Percentiles rank a stretch among this genome's conserved stretches.
Conservation (phyloP, 176 grass and related monocot genomes). For the Musa acuminata region DNA sequence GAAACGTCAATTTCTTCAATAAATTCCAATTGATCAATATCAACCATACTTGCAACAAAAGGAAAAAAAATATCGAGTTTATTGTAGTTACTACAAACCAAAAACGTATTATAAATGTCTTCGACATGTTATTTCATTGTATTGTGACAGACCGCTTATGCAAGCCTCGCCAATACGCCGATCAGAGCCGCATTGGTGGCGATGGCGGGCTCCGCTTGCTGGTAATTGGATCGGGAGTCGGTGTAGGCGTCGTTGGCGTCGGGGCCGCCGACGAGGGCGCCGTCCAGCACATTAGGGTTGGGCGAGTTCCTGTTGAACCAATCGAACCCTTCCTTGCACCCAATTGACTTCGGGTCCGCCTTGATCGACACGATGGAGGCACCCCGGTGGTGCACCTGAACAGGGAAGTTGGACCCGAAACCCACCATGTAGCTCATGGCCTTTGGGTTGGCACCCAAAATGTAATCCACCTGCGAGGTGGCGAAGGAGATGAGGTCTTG, state of each 20-base stretch:
- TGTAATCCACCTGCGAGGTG: conserved; percentile 42
- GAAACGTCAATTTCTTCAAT: too few relatives aligned
- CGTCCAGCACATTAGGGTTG: conserved; percentile 55
- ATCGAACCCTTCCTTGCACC: conserved; percentile 39
- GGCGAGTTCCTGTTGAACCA: conserved; percentile 23
- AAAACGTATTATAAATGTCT: too few relatives aligned
- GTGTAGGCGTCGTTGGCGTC: conserved; percentile 37
- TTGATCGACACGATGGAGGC: conserved; percentile 56
- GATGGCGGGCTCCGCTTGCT: conserved; percentile 43
- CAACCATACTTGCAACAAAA: too few relatives aligned
- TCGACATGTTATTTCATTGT: too few relatives aligned
- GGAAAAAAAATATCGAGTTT: too few relatives aligned
- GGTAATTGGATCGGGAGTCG: conserved; percentile 32
- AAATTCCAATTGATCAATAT: too few relatives aligned
- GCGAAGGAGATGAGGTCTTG: conserved; percentile 30
- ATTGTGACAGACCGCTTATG: neutral
- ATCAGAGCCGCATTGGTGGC: conserved; percentile 46
- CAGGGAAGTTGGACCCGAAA: conserved; percentile 28
- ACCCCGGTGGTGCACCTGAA: conserved; percentile 59
- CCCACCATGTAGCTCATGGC: conserved; percentile 92
- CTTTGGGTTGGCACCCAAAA: conserved; percentile 51
- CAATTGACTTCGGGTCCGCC: conserved; percentile 2
- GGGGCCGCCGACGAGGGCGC: conserved; percentile 57
- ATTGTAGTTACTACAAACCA: too few relatives aligned
- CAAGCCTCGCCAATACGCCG: conserved; percentile 56